phyloP scores from a whole-genome alignment of 164 flowering plant species.

The Cinnamomum chago region DNA sequence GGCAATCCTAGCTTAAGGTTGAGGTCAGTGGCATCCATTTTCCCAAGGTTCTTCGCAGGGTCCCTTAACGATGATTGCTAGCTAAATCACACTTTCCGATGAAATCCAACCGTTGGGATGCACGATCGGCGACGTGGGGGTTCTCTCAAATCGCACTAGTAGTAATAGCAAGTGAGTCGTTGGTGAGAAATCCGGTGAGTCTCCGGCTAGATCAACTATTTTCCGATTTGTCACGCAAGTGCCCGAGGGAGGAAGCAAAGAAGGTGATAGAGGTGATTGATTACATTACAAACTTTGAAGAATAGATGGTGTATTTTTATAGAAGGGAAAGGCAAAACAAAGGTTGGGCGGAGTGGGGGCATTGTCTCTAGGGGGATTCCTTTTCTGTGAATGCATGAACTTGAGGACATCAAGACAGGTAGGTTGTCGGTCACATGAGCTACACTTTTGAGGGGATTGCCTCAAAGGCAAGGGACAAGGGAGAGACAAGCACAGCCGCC shows the following conservation, averaged over 20 bases:
- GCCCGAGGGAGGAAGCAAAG: background rate
- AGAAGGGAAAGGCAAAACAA: background rate
- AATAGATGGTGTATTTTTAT: background rate
- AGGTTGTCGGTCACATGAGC: constrained; percentile 30
- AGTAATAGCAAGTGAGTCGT: background rate
- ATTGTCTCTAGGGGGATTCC: constrained; percentile 7
- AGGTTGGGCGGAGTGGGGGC: background rate
- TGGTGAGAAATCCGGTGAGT: background rate
- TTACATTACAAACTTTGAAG: background rate
- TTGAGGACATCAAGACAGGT: constrained; percentile 23
- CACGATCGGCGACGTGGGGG: background rate
- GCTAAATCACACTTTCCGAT: background rate
- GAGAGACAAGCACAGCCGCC: constrained; percentile 35
- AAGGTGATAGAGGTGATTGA: background rate
- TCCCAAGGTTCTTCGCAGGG: background rate
- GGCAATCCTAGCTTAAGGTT: constrained; percentile 57
- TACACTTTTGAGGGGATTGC: constrained; percentile 32
- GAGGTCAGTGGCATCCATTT: constrained; percentile 33
- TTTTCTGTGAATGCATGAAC: constrained; percentile 29
- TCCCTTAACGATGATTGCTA: background rate
- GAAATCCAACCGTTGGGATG: background rate
- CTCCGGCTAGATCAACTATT: background rate
- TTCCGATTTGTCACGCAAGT: background rate
- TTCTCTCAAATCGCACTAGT: background rate
- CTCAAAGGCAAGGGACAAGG: constrained; percentile 26